These are phyloP conservation scores for Ceratobasidium sp. DNA, from an alignment of 1,284 basidiomycete genomes.

Conservation along the genomic window DNA sequence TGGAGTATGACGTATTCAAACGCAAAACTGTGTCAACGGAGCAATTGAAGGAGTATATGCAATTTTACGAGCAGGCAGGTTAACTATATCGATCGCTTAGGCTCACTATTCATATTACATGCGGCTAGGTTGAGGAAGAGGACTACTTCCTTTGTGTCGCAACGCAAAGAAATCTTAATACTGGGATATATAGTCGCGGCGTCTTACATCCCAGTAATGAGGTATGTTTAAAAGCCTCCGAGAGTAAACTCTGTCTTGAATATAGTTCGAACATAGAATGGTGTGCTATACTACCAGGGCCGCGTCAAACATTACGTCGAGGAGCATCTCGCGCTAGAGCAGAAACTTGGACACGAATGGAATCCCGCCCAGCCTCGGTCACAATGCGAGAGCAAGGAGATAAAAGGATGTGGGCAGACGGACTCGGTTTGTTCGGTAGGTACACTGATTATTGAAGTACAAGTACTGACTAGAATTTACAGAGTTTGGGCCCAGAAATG, in stretches of 20 bases:
- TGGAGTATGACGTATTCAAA: conserved; percentile 55
- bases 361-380: conserved; percentile 51
- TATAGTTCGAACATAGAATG: conserved; percentile 45
- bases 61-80: conserved; percentile 46
- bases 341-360: conserved; percentile 51
- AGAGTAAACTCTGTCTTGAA: background rate
- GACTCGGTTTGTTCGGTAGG: conserved; percentile 45
- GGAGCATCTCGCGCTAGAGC: conserved; percentile 52
- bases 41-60: conserved; percentile 52
- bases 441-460: background rate
- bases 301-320: conserved; percentile 49
- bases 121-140: conserved; percentile 53
- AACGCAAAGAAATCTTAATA: conserved; percentile 54
- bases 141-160: conserved; percentile 52
- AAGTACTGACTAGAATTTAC: background rate
- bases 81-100: too few species aligned
- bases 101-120: conserved; percentile 11
- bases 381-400: conserved; percentile 35
- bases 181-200: conserved; percentile 53
- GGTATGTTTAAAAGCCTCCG: conserved; percentile 28
- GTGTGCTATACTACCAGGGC: conserved; percentile 53
- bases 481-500: conserved; percentile 47
- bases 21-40: conserved; percentile 51
- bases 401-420: conserved; percentile 13
- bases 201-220: conserved; percentile 53